These are phyloP conservation scores for Nakataea oryzae DNA, from an alignment of 2,329 filamentous ascomycete species.

Conservation along the genomic window DNA sequence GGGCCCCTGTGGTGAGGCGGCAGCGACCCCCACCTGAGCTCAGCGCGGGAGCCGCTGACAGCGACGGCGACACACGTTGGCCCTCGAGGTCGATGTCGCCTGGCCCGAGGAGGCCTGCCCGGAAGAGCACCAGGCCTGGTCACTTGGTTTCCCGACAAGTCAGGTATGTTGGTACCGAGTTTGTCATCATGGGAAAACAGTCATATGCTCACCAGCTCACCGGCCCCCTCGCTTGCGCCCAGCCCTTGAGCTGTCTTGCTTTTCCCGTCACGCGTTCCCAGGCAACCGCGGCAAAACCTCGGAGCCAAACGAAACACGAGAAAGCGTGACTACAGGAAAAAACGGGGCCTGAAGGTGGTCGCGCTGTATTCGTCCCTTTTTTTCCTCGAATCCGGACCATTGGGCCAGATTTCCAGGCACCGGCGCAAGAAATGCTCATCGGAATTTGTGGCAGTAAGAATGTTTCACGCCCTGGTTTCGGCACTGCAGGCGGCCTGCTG, in stretches of 20 bases:
- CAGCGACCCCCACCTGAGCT: not conserved
- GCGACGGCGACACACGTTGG: not conserved
- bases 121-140: not conserved
- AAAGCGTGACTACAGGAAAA: not conserved
- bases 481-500: not conserved
- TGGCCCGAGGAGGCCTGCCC: not conserved
- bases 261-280: not conserved
- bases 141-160: not conserved
- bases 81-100: not conserved
- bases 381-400: not conserved
- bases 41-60: not conserved
- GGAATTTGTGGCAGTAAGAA: constrained; percentile 60
- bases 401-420: not conserved
- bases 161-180: not conserved
- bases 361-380: not conserved
- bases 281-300: not conserved
- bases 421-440: constrained; percentile 52
- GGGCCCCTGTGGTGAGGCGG: not conserved
- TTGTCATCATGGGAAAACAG: not conserved
- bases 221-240: not conserved
- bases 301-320: not conserved
- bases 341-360: not conserved
- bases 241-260: not conserved
- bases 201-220: not conserved
- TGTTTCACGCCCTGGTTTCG: not conserved